Base-by-base conservation (phyloP, 345 rosid genomes). In the Excoecaria cochinchinensis region DNA sequence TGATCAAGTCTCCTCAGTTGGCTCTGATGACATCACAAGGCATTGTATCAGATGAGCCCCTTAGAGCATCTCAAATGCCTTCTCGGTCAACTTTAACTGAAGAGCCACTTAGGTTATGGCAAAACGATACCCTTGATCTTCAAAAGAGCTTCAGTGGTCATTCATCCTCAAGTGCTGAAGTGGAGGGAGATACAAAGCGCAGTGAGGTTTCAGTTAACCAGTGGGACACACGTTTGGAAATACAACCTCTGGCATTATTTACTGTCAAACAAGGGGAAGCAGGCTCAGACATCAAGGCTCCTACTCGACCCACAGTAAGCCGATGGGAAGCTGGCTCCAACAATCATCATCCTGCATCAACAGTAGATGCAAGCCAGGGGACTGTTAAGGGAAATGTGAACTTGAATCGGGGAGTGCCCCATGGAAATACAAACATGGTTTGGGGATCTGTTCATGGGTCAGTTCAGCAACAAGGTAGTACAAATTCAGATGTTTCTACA, bases 141-240 rank as follows among this genome's bases (percentile, higher is more conserved):
- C 86, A 21, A 44, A 91, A 78, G 65, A 81, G 83, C 72, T 82
- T 89, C 69, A 57, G 79, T 19, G 87, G 81, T 68, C 86, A 74
- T 77, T 86, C 82, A 51, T 85, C 92, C 15, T 53, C 77, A 13
- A 87, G 79, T 52, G 77, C 85, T 52, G 86, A 85, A 73, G 82
- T 64, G 22, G 87, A 80, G 70, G 85, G 76, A 74, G 84, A 82
- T 77, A 50, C 58, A n/a, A 86, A 78, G 82, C 85, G 66, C 68
- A 81, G 70, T 31, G 82, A 81, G 73, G 83, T 48, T 64, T 77
- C 90, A 64, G 85, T 89, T 71, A 89, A 81, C 80, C 89, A 85
- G 70, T 75, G 84, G 68, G 88, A 83, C 79, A 50, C 84, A 15
- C 87, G 87, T 71, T 79, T 90, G 36, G 87, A 87, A 77, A 80